A percentile compares a stretch with the other conserved stretches of the same genome.
phyloP scores from a whole-genome alignment of 352 stramenopile genomes.

The Globisporangium barbulae region DNA sequence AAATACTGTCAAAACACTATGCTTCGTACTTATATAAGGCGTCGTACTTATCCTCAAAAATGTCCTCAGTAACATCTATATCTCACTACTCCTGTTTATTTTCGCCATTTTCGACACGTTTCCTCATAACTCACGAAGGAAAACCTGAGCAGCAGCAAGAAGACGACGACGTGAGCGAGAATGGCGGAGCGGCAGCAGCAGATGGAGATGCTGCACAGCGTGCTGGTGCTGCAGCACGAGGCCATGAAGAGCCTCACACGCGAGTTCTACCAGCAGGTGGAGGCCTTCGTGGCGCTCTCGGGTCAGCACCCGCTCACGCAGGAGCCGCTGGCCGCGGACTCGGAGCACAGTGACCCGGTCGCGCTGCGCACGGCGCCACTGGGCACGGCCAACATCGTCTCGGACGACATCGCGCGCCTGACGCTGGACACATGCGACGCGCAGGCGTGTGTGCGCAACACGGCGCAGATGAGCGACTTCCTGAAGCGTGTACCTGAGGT shows the following conservation, averaged over 20 bases:
- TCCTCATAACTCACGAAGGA: too few species aligned
- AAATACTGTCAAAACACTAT: too few species aligned
- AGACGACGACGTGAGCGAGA: not conserved
- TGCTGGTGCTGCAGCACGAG: slow-evolving; percentile 60
- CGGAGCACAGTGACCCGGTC: slow-evolving; percentile 22
- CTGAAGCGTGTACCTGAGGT: slow-evolving; percentile 28
- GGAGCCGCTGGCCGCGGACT: slow-evolving; percentile 13
- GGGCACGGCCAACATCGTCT: slow-evolving; percentile 36
- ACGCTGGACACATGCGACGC: slow-evolving; percentile 37
- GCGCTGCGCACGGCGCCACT: slow-evolving; percentile 28
- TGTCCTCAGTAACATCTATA: too few species aligned
- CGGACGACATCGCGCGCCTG: slow-evolving; percentile 33
- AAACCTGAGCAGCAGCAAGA: too few species aligned
- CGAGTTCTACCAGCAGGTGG: slow-evolving; percentile 66
- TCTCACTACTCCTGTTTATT: too few species aligned
- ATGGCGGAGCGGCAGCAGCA: slow-evolving; percentile 11
- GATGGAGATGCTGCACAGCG: slow-evolving; percentile 41
- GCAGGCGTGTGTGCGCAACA: slow-evolving; percentile 32
- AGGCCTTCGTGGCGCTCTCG: slow-evolving; percentile 59
- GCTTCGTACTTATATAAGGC: too few species aligned
- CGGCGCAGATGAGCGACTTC: slow-evolving; percentile 37
- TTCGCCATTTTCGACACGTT: too few species aligned
- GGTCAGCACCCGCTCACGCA: slow-evolving; percentile 43
- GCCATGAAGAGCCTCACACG: slow-evolving; percentile 34
- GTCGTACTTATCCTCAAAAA: too few species aligned